Conservation (phyloP, 2,329 filamentous ascomycete genomes). For the Paracamarosporium sp. region DNA sequence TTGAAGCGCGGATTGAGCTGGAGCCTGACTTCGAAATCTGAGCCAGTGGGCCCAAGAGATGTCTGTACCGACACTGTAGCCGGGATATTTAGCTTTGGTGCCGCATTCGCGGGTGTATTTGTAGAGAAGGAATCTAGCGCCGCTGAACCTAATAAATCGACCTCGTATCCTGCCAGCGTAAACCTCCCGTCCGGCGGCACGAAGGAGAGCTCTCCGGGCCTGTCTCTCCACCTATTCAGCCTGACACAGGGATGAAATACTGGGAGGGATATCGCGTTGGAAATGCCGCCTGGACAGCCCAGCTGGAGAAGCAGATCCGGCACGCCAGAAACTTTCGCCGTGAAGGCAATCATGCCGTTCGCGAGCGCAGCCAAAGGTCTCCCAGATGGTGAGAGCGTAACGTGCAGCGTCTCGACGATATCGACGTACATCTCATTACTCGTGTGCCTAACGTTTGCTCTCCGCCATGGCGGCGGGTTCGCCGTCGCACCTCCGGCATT, state of each 20-base stretch:
- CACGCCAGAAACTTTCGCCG: constrained; percentile 90
- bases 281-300: constrained; percentile 74
- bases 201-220: constrained; percentile 91
- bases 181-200: constrained; percentile 94
- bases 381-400: constrained; percentile 90
- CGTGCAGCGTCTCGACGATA: constrained; percentile 85
- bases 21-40: constrained; percentile 88
- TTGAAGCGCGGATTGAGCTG: constrained; percentile 65
- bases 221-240: constrained; percentile 86
- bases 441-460: constrained; percentile 91
- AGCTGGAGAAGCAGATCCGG: constrained; percentile 87
- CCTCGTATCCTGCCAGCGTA: constrained; percentile 91
- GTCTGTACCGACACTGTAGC: constrained; percentile 83
- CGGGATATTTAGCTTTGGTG: constrained; percentile 74
- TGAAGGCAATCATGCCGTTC: constrained; percentile 93
- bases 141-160: constrained; percentile 82
- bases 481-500: constrained; percentile 33
- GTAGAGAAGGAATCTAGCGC: constrained; percentile 43
- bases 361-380: constrained; percentile 85
- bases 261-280: constrained; percentile 79
- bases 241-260: constrained; percentile 97
- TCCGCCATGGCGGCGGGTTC: constrained; percentile 80
- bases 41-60: constrained; percentile 73
- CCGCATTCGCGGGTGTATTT: constrained; percentile 29
- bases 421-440: constrained; percentile 98